A percentile compares a stretch with the other conserved stretches of the same genome.
These are phyloP conservation scores for Protoeuglena noctilucae DNA, from an alignment of 139 green algal species.

Conservation along the genomic window DNA sequence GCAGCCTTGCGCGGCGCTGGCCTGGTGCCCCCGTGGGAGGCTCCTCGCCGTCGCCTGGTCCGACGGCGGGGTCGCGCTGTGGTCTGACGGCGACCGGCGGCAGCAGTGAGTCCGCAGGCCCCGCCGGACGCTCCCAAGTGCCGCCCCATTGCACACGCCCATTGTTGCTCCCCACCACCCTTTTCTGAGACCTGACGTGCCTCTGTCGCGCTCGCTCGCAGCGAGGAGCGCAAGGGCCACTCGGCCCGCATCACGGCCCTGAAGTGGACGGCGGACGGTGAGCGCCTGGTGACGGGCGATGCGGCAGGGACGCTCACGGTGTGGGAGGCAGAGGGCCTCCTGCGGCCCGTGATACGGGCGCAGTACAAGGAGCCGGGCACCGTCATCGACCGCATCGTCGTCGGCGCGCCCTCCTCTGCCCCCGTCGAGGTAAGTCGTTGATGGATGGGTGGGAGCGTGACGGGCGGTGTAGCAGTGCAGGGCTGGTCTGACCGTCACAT, in stretches of 20 bases:
- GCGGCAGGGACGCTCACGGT: background rate
- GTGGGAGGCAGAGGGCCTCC: background rate
- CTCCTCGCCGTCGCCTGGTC: background rate
- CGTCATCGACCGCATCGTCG: background rate
- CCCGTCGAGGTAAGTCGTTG: background rate
- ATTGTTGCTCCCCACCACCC: background rate
- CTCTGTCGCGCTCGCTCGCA: background rate
- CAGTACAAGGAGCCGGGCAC: background rate
- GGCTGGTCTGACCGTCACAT: too few species aligned
- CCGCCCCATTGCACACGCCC: background rate
- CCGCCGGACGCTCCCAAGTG: background rate
- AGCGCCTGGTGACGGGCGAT: background rate
- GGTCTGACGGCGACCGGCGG: background rate
- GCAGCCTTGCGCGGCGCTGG: background rate
- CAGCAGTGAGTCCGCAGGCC: background rate
- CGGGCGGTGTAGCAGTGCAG: too few species aligned
- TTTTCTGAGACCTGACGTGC: background rate
- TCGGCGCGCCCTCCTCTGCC: background rate
- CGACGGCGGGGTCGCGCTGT: background rate
- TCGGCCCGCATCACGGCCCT: background rate
- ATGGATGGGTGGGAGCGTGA: too few species aligned
- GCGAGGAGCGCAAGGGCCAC: background rate
- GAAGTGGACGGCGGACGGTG: background rate
- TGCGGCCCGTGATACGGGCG: background rate
- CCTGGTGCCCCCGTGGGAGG: background rate